A percentile compares a stretch with the other conserved stretches of the same genome.
These are phyloP conservation scores for Dysphania ambrosioides DNA, from an alignment of 148 eudicot genomes.

Conservation along the genomic window DNA sequence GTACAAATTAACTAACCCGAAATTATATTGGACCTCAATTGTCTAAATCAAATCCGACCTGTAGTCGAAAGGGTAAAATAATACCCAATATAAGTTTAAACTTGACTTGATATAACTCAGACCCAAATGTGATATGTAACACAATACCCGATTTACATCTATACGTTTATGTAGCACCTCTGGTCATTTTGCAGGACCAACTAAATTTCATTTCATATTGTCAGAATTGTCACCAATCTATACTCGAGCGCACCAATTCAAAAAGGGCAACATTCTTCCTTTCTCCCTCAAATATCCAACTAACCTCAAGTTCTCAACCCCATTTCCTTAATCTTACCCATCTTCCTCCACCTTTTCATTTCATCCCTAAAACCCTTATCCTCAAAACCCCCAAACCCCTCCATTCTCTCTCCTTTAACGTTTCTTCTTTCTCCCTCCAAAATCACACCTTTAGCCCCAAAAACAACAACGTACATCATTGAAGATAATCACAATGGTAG, in stretches of 20 bases:
- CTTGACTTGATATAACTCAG: too few species aligned
- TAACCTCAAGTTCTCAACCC: neutral
- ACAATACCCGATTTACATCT: too few species aligned
- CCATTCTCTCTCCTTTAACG: constrained; percentile 26
- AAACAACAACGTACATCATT: neutral
- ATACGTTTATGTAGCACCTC: too few species aligned
- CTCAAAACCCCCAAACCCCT: constrained; percentile 34
- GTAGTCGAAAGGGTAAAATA: too few species aligned
- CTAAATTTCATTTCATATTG: too few species aligned
- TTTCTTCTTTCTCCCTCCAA: constrained; percentile 30
- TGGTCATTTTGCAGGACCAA: too few species aligned
- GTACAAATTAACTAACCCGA: too few species aligned
- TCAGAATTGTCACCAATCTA: neutral
- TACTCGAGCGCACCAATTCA: neutral
- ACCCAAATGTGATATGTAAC: too few species aligned
- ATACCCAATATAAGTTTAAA: too few species aligned
- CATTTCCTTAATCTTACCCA: constrained; percentile 16
- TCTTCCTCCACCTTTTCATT: constrained; percentile 8
- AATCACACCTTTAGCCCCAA: too few species aligned
- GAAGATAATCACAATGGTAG: neutral
- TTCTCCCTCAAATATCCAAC: constrained; percentile 20
- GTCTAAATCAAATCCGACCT: too few species aligned
- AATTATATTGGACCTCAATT: too few species aligned
- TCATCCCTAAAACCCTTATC: neutral
- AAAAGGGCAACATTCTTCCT: constrained; percentile 39